Percentiles rank a stretch among this genome's conserved stretches.
phyloP scores from a whole-genome alignment of 192 early-diverging fungal genomes.

The Entomortierella lignicola region DNA sequence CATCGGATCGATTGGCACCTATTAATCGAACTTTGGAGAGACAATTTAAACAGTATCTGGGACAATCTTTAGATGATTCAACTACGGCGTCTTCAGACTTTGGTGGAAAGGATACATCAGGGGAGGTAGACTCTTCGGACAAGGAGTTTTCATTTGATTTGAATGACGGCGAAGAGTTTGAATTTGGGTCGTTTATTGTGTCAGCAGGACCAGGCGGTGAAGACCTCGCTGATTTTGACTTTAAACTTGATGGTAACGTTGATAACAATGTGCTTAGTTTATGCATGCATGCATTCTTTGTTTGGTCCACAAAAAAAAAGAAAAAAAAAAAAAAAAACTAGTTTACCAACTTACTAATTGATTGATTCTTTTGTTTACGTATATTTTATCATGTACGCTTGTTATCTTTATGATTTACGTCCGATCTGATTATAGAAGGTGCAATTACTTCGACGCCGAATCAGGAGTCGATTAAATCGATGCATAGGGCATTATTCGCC shows the following conservation, averaged over 20 bases:
- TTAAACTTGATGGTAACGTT: constrained; percentile 19
- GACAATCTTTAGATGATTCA: constrained; percentile 2
- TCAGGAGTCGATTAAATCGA: constrained; percentile 56
- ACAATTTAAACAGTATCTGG: constrained; percentile 29
- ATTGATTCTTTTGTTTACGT: not conserved
- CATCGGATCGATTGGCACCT: not conserved
- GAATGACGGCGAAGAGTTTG: constrained; percentile 30
- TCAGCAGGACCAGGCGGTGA: constrained; percentile 23
- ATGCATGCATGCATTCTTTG: too few relatives aligned
- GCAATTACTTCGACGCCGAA: constrained; percentile 25
- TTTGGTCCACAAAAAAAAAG: too few relatives aligned
- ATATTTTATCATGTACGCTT: not conserved
- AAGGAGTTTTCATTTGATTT: constrained; percentile 35
- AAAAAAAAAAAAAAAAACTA: not conserved
- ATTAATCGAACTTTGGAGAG: constrained; percentile 16
- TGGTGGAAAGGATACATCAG: constrained; percentile 23
- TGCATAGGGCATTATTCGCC: constrained; percentile 59
- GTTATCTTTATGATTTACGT: not conserved
- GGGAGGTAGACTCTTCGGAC: constrained; percentile 14
- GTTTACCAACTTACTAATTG: not conserved
- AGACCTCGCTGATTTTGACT: constrained; percentile 14
- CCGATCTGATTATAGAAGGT: not conserved
- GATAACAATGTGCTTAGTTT: too few relatives aligned
- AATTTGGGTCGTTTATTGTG: constrained; percentile 39
- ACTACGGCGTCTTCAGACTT: constrained; percentile 12